Percentiles rank a stretch among this genome's conserved stretches.
Conservation (phyloP, 1,139 yeast species). For the Yamadazyma songkhlaensis region DNA sequence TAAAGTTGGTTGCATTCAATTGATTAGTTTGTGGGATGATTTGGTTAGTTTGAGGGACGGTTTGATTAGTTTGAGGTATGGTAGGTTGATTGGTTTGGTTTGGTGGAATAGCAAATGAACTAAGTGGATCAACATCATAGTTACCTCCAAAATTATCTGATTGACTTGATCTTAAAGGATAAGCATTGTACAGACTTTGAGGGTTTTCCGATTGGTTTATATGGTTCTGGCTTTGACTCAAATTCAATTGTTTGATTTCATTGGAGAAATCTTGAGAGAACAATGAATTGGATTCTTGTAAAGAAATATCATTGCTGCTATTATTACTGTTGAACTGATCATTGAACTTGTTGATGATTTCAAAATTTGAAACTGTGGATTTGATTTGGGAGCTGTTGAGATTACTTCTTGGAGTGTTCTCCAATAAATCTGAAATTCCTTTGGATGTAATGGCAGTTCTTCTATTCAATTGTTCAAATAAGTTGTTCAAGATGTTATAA, state of each 20-base stretch:
- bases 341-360: slow-evolving; percentile 30
- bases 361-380: slow-evolving; percentile 32
- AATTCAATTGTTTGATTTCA: slow-evolving; percentile 2
- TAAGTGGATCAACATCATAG: not conserved
- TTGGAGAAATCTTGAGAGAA: slow-evolving; percentile 5
- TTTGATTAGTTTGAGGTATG: not conserved
- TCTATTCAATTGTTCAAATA: slow-evolving; percentile 79
- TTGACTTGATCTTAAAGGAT: slow-evolving; percentile 1
- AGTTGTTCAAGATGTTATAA: slow-evolving; percentile 70
- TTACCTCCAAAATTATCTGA: not conserved
- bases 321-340: slow-evolving; percentile 4
- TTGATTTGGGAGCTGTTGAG: slow-evolving; percentile 19
- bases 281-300: slow-evolving; percentile 4
- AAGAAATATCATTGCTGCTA: not conserved
- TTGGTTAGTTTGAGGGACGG: not conserved
- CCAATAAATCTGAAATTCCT: slow-evolving; percentile 15
- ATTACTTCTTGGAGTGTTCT: slow-evolving; percentile 4
- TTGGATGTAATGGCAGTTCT: slow-evolving; percentile 50
- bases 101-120: not conserved
- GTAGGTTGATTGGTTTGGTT: not conserved
- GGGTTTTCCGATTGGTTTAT: not conserved
- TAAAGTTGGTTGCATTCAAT: not conserved
- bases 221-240: not conserved
- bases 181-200: slow-evolving; percentile 1
- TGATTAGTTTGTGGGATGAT: not conserved